Evolutionary conservation across 495 filamentous ascomycete genomes (phyloP), one percentile per base, ranked within the genome.

Genomic region (Thermothielavioides terrestris): DNA sequence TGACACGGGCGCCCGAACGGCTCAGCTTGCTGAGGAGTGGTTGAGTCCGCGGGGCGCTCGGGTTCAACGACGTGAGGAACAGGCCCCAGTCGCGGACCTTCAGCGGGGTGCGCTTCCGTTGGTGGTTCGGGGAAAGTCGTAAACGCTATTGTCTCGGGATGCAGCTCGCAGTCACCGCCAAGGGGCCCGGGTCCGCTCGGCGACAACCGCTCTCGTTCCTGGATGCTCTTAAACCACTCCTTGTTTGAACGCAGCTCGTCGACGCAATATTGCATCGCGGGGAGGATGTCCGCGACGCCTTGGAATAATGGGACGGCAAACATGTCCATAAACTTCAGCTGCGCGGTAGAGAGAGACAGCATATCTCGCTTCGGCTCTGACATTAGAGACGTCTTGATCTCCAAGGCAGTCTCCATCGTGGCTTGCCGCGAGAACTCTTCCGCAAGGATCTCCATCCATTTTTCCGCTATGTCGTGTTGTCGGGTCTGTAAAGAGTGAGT

Each of bases 401-500:
- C 79, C 12, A 96, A 77, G 61, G 94, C 88, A 42, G 69, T 76
- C 67, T 98, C 92, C 87, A 97, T 95, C 18, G 81, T 73, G 21
- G 88, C 89, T 70, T 98, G 92, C 41, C 90, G 82, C 17, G 89
- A 81, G 57, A 96, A 96, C 61, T 98, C 92, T 48, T 95, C 87
- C 48, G 91, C 89, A 28, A 98, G 73, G 42, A 92, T 89, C 60
- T 80, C 77, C 46, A 91, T 92, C 92, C 92, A 98, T 59, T 82
- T 74, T 18, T 83, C 73, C 18, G 92, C 92, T 27, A 87, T 76
- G 28, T 84, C 77, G 68, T 90, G 89, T 49, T 81, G 82, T 48
- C 90, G 83, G 27, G 90, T 88, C 86, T 90, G 54, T 17, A 60
- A 36, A 9, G 22, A 25, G 71, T 62, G 70, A 66, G 61, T n/a